Base-by-base conservation (phyloP, 108 stramenopile species). In the Fistulifera pelliculosa region DNA sequence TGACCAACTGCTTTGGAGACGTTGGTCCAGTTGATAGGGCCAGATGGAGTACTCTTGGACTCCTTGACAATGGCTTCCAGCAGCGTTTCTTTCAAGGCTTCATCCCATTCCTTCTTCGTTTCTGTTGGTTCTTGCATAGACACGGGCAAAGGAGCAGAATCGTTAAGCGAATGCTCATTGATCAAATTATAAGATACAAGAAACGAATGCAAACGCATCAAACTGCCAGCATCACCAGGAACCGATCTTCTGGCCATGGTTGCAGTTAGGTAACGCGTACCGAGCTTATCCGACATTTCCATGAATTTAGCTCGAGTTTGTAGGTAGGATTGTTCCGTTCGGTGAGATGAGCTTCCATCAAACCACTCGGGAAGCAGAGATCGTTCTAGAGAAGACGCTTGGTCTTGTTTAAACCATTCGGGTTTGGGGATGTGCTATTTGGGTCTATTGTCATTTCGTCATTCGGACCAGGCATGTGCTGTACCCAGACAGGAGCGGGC, bases 281-380 rank as follows among this genome's bases (percentile, higher is more conserved):
- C 62, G 18, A 79, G 38, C n/a, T 81, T 71, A 6, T 74, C 60
- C 18, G 66, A 64, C 47, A 81, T 82, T 10, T 62, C 39, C 15
- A 87, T 57, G 17, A 87, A 73, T 41, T 60, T 65, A 50, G 81
- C 78, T 15, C 90, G 60, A 0, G 81, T 64, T 14, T 65, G n/a
- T 11, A 85, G 35, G 61, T 86, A 87, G 0, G 77, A 53, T 39
- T 77, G 47, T 16, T 64, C 62, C 15, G 81, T 86, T 10, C 90
- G 72, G 62, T 92, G 90, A 12, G 71, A 56, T 43, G 90, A 79
- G 49, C 77, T 83, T 19, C 35, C 47, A 54, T 92, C 74, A 64
- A 92, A 92, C 90, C 90, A 92, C 68, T 92, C 90, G 0, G 82
- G 82, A 24, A 92, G 62, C 55, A 79, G 61, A 13, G 70, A 59